Conservation (phyloP, 306 rosid species). For the Glycine tomentella region DNA sequence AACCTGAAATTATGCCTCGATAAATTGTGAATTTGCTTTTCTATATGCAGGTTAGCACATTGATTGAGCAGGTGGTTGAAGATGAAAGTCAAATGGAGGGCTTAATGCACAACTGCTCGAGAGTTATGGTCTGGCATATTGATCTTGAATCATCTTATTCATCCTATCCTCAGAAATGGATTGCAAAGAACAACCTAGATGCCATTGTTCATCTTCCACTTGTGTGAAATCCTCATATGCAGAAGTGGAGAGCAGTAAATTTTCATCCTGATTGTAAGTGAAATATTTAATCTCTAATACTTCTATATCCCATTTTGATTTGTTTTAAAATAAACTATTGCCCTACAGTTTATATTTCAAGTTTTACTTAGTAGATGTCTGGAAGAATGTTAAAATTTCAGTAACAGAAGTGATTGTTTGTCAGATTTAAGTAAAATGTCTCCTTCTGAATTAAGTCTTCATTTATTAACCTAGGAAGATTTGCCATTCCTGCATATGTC, state of each 20-base stretch:
- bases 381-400: slow-evolving; percentile 1
- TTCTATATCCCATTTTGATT: slow-evolving; percentile 28
- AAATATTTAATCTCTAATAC: slow-evolving; percentile 36
- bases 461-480: background rate
- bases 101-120: slow-evolving; percentile 66
- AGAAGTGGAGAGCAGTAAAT: slow-evolving; percentile 39
- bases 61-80: slow-evolving; percentile 83
- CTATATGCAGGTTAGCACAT: slow-evolving; percentile 72
- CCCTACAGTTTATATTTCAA: background rate
- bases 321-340: slow-evolving; percentile 15
- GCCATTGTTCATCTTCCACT: slow-evolving; percentile 64
- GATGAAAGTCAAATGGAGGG: slow-evolving; percentile 97
- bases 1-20: slow-evolving; percentile 26
- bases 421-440: no score
- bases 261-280: slow-evolving; percentile 41
- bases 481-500: background rate
- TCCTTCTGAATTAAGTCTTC: no score
- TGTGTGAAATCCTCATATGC: slow-evolving; percentile 40
- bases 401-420: background rate
- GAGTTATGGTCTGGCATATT: slow-evolving; percentile 81
- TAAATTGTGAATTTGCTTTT: slow-evolving; percentile 40
- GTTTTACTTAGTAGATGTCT: slow-evolving; percentile 10
- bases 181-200: slow-evolving; percentile 64
- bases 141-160: slow-evolving; percentile 56
- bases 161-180: slow-evolving; percentile 72